Conservation (phyloP, 2,329 filamentous ascomycete genomes). For the Paecilomyces dactylethromorphus region DNA sequence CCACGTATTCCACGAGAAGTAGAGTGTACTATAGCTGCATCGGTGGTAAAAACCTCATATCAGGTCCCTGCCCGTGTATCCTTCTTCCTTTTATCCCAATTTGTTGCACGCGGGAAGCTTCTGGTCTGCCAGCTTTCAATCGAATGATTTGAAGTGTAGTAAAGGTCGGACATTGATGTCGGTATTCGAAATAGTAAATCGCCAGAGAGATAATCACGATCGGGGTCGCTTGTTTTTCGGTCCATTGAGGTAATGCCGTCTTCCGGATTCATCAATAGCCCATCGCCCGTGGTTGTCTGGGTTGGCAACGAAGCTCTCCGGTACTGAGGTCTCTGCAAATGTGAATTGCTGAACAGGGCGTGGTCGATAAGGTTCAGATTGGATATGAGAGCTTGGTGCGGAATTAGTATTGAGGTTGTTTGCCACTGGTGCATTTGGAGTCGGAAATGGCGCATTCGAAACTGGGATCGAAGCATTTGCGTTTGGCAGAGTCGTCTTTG, state of each 20-base stretch:
- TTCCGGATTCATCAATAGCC: slow-evolving; percentile 7
- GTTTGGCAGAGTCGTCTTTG: not conserved
- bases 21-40: not conserved
- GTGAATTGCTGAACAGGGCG: slow-evolving; percentile 2
- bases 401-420: not conserved
- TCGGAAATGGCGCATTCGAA: not conserved
- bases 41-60: slow-evolving; percentile 4
- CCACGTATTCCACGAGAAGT: not conserved
- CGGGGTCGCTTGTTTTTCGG: slow-evolving; percentile 4
- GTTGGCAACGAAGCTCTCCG: slow-evolving; percentile 15
- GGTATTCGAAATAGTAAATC: not conserved
- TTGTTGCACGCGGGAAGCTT: not conserved
- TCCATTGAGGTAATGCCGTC: slow-evolving; percentile 13
- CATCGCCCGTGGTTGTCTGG: slow-evolving; percentile 18
- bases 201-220: not conserved
- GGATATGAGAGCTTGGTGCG: not conserved
- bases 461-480: not conserved
- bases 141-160: not conserved
- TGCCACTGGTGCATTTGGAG: not conserved
- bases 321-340: slow-evolving; percentile 10
- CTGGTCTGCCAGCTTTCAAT: not conserved
- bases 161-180: not conserved
- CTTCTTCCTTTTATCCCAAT: not conserved
- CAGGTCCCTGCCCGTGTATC: not conserved
- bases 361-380: not conserved